Base-by-base conservation (phyloP, 768 basidiomycete genomes). In the Hygrophorus russula region DNA sequence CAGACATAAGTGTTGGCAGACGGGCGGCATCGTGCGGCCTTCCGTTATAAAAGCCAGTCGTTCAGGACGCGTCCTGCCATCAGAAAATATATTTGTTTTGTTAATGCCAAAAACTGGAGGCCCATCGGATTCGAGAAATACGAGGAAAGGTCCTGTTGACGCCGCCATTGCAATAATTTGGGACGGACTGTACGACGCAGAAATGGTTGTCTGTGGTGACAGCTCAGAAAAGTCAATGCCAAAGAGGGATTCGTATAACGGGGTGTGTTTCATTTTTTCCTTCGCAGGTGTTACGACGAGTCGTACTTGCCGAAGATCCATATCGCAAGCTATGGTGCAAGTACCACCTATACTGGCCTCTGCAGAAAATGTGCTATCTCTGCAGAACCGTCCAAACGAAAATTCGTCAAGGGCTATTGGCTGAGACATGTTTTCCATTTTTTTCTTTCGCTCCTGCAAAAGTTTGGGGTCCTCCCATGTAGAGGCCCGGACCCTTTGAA, bases 291-390 rank as follows among this genome's bases (percentile, higher is more conserved):
- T 20, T 49, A 59, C 42, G 35, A 55, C 57, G 30, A 68, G 56
- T 49, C 58, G 55, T 44, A 68, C 47, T 12, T 47, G 46, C 31
- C 47, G 56, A 10, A 47, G 55, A 37, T 63, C 59, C 38, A 64
- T 44, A 50, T 68, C 60, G 52, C 65, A 67, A 46, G 63, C 56
- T 47, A 68, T 55, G 27, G 53, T 49, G 36, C 62, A 64, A 32
- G 45, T 35, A 2, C 36, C 37, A 17, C 13, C 17, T 11, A 27
- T 36, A 15, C n/a, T 14, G 5, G 56, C 50, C 44, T 67, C 63
- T 8, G 58, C 46, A 14, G 63, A 59, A 46, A 67, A 67, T 2
- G 55, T 48, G 1, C 58, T 59, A 27, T 68, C 62, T 6, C 37
- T 4, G 30, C 58, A 59, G 39, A 67, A 62, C 10, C 56, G 66